Evolutionary conservation across 495 filamentous ascomycete species (phyloP), one percentile per base, ranked within the genome.

Genomic region (Bathelium albidoporum): DNA sequence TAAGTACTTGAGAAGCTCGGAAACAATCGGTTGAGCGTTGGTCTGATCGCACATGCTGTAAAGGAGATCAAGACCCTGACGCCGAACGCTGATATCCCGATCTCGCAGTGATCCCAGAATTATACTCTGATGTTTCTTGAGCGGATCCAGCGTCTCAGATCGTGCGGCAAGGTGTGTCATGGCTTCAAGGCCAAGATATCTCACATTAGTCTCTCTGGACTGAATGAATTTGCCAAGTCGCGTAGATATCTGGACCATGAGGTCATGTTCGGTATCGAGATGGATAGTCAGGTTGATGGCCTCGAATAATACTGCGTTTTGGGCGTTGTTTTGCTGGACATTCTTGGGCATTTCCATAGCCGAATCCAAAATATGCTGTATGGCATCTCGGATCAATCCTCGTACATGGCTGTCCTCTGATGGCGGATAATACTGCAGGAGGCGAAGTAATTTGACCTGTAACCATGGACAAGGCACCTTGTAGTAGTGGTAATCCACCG

Each of bases 41-140:
- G 86, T 86, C 36, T 87, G 83, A 72, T 99, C 95, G 73, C 95
- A 99, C 95, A 99, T 99, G 83, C 95, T 97, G 82, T 99, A 99
- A 26, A 99, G 82, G 61, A 99, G 77, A 75, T 99, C 95, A 49
- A 99, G 81, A 26, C 91, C 95, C 73, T 99, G 97, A 61, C 95
- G 85, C 58, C 95, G 84, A 10, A 99, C 95, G 71, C 91, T 97
- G 69, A 99, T 99, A 75, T 99, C 95, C 39, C 95, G 80, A 74
- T 99, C 95, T 70, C 93, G 87, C 7, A 99, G 83, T 0, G 94
- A 95, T 18, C 89, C 90, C 36, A 97, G 82, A 64, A 99, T 99
- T 60, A 96, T 91, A 64, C 87, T 89, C 71, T 97, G 95, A 71
- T 99, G 95, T 74, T 95, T 90, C 73, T 99, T 97, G 70, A 99